Evolutionary conservation across 805 yeast genomes (phyloP).

Genomic region (Candida piceae): DNA sequence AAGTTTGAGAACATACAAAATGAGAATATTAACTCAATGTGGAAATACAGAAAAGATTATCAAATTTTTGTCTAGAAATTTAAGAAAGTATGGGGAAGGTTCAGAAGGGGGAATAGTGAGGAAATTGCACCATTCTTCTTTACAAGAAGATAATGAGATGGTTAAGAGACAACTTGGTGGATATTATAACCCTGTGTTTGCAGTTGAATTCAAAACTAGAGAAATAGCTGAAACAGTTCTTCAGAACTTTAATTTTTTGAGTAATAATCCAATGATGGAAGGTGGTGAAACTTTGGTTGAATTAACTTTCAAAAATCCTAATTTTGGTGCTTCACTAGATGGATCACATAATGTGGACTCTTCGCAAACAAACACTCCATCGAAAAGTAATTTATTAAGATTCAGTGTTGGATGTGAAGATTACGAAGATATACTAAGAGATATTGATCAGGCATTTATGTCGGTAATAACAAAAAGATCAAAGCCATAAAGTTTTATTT

Average conservation of each 20-base stretch:
- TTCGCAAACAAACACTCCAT: slow-evolving; percentile 3
- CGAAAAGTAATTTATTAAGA: slow-evolving; percentile 33
- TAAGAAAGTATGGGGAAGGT: slow-evolving; percentile 21
- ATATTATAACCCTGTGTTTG: slow-evolving; percentile 43
- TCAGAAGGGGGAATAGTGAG: slow-evolving; percentile 31
- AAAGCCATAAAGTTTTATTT: not conserved
- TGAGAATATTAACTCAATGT: slow-evolving; percentile 45
- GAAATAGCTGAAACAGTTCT: slow-evolving; percentile 37
- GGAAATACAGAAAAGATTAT: slow-evolving; percentile 39
- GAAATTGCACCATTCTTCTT: slow-evolving; percentile 41
- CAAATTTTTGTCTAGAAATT: slow-evolving; percentile 32
- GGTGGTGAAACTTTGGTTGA: slow-evolving; percentile 53
- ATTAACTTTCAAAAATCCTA: slow-evolving; percentile 32
- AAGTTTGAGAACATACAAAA: slow-evolving; percentile 46
- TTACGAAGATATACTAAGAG: slow-evolving; percentile 44
- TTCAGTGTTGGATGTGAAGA: slow-evolving; percentile 53
- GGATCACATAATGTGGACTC: not conserved
- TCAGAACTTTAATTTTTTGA: slow-evolving; percentile 41
- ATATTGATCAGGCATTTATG: slow-evolving; percentile 37
- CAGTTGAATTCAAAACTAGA: slow-evolving; percentile 34
- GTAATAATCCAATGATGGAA: slow-evolving; percentile 42
- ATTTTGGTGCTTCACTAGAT: slow-evolving; percentile 15
- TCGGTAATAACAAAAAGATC: slow-evolving; percentile 9
- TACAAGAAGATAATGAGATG: slow-evolving; percentile 35
- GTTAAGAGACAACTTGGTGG: slow-evolving; percentile 39